Evolutionary conservation across 352 stramenopile species (phyloP).

Genomic region (Plasmopara halstedii): DNA sequence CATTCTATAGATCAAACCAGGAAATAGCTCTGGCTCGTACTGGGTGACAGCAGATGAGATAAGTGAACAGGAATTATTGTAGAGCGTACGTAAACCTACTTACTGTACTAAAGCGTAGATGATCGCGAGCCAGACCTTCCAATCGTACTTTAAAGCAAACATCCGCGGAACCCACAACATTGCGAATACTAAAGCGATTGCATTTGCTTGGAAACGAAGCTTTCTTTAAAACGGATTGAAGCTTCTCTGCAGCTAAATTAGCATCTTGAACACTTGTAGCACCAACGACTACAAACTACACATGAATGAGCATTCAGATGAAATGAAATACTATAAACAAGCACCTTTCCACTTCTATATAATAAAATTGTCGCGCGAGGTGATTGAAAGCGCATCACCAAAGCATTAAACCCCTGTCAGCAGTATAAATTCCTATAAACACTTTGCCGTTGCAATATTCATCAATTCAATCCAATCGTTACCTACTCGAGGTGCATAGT

Average conservation of each 20-base stretch:
- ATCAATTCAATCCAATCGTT: neutral
- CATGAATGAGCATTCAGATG: neutral
- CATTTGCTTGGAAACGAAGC: slow-evolving; percentile 37
- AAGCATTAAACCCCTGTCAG: slow-evolving; percentile 46
- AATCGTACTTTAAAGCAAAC: slow-evolving; percentile 79
- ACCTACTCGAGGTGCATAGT: slow-evolving; percentile 50
- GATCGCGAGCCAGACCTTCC: slow-evolving; percentile 54
- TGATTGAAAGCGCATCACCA: slow-evolving; percentile 55
- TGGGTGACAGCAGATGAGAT: slow-evolving; percentile 1
- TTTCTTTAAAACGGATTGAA: slow-evolving; percentile 65
- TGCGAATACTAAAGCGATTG: slow-evolving; percentile 52
- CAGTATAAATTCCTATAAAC: too few species aligned
- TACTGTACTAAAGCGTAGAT: slow-evolving; percentile 67
- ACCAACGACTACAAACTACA: slow-evolving; percentile 60
- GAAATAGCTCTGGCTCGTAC: slow-evolving; percentile 99
- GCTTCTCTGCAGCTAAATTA: slow-evolving; percentile 41
- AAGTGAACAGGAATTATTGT: too few species aligned
- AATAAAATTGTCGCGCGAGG: slow-evolving; percentile 49
- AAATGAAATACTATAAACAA: neutral
- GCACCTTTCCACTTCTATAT: slow-evolving; percentile 63
- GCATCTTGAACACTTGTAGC: slow-evolving; percentile 32
- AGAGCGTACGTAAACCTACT: neutral
- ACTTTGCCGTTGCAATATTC: too few species aligned
- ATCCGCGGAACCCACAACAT: slow-evolving; percentile 89
- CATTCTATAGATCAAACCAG: slow-evolving; percentile 98